Evolutionary conservation across 2,329 filamentous ascomycete genomes (phyloP).

Genomic region (Colletotrichum sp.): DNA sequence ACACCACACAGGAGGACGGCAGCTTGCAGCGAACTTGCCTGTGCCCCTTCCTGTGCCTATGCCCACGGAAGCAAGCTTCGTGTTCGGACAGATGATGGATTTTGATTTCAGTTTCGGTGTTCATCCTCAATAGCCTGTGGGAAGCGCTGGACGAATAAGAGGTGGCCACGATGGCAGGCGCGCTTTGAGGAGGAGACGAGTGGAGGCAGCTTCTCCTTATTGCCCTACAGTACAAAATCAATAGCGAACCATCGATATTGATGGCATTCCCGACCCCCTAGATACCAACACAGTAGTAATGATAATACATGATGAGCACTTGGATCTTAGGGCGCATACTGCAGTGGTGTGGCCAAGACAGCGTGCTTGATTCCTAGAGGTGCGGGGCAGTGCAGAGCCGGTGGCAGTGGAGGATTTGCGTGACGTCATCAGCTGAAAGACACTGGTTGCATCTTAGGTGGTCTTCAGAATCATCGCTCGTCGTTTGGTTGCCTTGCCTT

Average conservation of each 20-base stretch:
- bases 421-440: background rate
- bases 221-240: background rate
- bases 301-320: background rate
- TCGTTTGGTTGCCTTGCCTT: background rate
- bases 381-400: background rate
- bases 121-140: background rate
- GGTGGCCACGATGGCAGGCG: background rate
- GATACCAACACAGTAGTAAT: background rate
- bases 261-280: background rate
- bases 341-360: background rate
- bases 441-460: background rate
- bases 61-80: background rate
- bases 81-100: background rate
- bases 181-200: background rate
- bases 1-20: background rate
- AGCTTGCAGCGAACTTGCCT: background rate
- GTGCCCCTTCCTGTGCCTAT: background rate
- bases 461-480: background rate
- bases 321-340: background rate
- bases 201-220: background rate
- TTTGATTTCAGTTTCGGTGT: conserved; percentile 26
- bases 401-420: background rate
- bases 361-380: background rate
- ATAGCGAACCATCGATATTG: background rate
- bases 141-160: background rate